These are phyloP conservation scores for Tirmania nivea DNA, from an alignment of 495 filamentous ascomycete species.

Conservation along the genomic window DNA sequence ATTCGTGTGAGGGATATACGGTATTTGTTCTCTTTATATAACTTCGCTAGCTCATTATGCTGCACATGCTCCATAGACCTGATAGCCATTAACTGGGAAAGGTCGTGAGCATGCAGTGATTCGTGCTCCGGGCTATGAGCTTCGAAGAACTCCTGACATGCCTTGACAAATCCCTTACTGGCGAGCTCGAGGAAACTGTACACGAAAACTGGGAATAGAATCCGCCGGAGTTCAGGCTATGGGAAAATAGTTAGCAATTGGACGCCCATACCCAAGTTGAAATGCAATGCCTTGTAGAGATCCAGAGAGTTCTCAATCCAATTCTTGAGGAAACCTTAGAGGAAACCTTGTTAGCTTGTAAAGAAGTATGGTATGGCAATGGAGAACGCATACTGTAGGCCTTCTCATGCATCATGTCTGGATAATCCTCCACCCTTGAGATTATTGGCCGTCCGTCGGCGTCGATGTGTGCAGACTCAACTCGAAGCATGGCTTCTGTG, in stretches of 20 bases:
- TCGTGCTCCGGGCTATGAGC: slow-evolving; percentile 46
- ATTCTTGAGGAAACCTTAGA: slow-evolving; percentile 40
- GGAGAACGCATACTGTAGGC: slow-evolving; percentile 36
- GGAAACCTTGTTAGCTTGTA: slow-evolving; percentile 1
- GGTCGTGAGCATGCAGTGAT: slow-evolving; percentile 50
- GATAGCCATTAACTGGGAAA: slow-evolving; percentile 44
- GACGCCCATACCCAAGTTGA: background rate
- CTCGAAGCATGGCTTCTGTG: slow-evolving; percentile 79
- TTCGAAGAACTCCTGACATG: slow-evolving; percentile 49
- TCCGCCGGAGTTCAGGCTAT: slow-evolving; percentile 63
- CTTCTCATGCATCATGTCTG: slow-evolving; percentile 49
- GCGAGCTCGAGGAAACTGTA: slow-evolving; percentile 75
- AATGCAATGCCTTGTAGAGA: slow-evolving; percentile 57
- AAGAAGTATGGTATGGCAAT: background rate
- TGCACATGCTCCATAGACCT: slow-evolving; percentile 54
- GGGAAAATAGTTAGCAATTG: background rate
- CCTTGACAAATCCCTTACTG: slow-evolving; percentile 44
- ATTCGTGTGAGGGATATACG: slow-evolving; percentile 63
- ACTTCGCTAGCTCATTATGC: slow-evolving; percentile 44
- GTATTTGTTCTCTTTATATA: slow-evolving; percentile 70
- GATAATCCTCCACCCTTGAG: slow-evolving; percentile 37
- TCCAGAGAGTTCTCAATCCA: slow-evolving; percentile 85
- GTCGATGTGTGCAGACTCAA: slow-evolving; percentile 65
- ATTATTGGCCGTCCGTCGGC: slow-evolving; percentile 52
- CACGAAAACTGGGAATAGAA: slow-evolving; percentile 82